A percentile compares a stretch with the other conserved stretches of the same genome.
Conservation (phyloP, 192 early-diverging fungal genomes). For the Podila epicladia region DNA sequence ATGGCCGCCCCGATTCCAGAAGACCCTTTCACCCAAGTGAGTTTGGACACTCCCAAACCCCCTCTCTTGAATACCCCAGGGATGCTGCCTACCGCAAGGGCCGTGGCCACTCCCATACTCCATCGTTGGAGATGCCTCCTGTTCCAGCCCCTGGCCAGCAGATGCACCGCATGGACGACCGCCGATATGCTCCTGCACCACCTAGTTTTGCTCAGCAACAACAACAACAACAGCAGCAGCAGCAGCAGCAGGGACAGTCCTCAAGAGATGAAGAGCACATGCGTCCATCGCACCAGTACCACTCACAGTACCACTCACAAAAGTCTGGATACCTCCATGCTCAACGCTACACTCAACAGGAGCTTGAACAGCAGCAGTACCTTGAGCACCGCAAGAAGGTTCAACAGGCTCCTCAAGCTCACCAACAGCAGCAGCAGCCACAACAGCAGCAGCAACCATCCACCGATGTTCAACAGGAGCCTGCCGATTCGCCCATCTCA, state of each 20-base stretch:
- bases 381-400: neutral
- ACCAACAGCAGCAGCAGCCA: neutral
- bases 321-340: neutral
- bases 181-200: slow-evolving; percentile 4
- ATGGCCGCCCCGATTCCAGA: slow-evolving; percentile 27
- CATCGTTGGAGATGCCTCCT: slow-evolving; percentile 27
- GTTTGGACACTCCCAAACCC: slow-evolving; percentile 31
- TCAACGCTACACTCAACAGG: neutral
- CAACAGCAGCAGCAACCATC: neutral
- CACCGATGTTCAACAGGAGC: slow-evolving; percentile 12
- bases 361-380: neutral
- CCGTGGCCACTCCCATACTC: slow-evolving; percentile 20
- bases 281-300: neutral
- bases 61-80: slow-evolving; percentile 14
- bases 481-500: slow-evolving; percentile 33
- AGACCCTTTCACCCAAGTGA: slow-evolving; percentile 20
- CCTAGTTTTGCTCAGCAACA: neutral
- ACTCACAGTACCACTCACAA: neutral
- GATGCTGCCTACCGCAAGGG: slow-evolving; percentile 6
- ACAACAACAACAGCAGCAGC: slow-evolving; percentile 6
- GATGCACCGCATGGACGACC: slow-evolving; percentile 21
- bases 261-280: neutral
- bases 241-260: slow-evolving; percentile 8
- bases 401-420: neutral
- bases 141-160: slow-evolving; percentile 14